Evolutionary conservation across 1,139 yeast species (phyloP).

Genomic region (Geotrichum reessii): DNA sequence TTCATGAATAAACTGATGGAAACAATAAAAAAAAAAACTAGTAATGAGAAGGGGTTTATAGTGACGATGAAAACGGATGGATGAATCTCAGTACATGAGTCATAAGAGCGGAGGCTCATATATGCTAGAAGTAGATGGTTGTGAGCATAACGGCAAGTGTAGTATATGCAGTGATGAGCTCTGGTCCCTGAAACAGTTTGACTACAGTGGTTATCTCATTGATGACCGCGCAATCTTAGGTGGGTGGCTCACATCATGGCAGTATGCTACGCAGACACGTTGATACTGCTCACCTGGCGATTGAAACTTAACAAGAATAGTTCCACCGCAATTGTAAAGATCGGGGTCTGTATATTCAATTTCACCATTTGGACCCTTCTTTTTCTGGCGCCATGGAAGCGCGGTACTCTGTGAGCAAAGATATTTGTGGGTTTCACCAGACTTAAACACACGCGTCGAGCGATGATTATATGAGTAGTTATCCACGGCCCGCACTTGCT

Average conservation of each 20-base stretch:
- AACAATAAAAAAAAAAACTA: background rate
- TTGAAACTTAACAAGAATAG: slow-evolving; percentile 16
- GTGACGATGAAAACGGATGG: background rate
- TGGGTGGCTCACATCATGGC: slow-evolving; percentile 17
- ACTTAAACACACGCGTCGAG: slow-evolving; percentile 16
- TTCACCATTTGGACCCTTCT: slow-evolving; percentile 11
- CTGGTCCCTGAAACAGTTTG: background rate
- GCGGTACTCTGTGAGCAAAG: slow-evolving; percentile 18
- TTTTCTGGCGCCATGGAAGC: slow-evolving; percentile 17
- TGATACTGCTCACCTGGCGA: slow-evolving; percentile 14
- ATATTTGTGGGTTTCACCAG: slow-evolving; percentile 18
- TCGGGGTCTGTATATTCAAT: slow-evolving; percentile 12
- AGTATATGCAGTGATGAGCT: background rate
- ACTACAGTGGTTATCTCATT: background rate
- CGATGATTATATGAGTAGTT: slow-evolving; percentile 15
- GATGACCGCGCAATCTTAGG: slow-evolving; percentile 8
- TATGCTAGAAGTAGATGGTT: background rate
- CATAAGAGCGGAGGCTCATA: background rate
- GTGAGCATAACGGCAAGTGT: background rate
- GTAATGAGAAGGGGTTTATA: background rate
- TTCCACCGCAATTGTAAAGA: slow-evolving; percentile 16
- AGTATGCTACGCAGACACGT: slow-evolving; percentile 17
- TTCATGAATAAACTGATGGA: too few species aligned
- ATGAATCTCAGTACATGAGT: background rate
- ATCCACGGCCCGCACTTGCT: slow-evolving; percentile 13